Evolutionary conservation across 2,329 filamentous ascomycete species (phyloP).

Genomic region (Colletotrichum nymphaeae): DNA sequence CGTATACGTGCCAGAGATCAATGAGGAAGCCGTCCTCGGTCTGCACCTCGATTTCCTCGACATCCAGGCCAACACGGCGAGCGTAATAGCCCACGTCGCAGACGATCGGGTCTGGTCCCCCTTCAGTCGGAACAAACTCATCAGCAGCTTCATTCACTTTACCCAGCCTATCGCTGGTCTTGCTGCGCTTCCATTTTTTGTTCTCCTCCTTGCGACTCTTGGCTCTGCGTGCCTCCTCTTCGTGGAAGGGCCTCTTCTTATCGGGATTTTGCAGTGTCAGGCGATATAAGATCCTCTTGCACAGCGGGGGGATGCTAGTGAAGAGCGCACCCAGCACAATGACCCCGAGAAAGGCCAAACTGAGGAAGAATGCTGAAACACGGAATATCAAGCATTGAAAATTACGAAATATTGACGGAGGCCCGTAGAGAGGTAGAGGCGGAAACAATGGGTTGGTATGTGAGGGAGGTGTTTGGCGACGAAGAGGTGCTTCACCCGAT

Average conservation of each 20-base stretch:
- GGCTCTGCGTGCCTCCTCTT: slow-evolving; percentile 75
- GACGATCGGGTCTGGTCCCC: slow-evolving; percentile 80
- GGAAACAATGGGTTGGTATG: slow-evolving; percentile 86
- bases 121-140: slow-evolving; percentile 80
- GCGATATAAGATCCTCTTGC: slow-evolving; percentile 61
- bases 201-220: slow-evolving; percentile 68
- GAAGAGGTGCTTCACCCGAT: slow-evolving; percentile 58
- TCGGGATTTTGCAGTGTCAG: slow-evolving; percentile 71
- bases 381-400: slow-evolving; percentile 76
- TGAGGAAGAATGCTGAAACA: slow-evolving; percentile 78
- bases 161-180: slow-evolving; percentile 47
- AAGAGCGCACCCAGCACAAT: slow-evolving; percentile 82
- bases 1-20: slow-evolving; percentile 88
- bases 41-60: slow-evolving; percentile 85
- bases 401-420: slow-evolving; percentile 73
- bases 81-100: slow-evolving; percentile 90
- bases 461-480: slow-evolving; percentile 68
- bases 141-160: slow-evolving; percentile 59
- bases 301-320: slow-evolving; percentile 69
- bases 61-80: slow-evolving; percentile 85
- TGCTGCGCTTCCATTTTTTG: slow-evolving; percentile 69
- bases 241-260: slow-evolving; percentile 72
- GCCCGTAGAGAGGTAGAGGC: slow-evolving; percentile 83
- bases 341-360: slow-evolving; percentile 78
- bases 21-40: slow-evolving; percentile 96